Evolutionary conservation across 768 basidiomycete species (phyloP).

Genomic region (Suillus discolor): DNA sequence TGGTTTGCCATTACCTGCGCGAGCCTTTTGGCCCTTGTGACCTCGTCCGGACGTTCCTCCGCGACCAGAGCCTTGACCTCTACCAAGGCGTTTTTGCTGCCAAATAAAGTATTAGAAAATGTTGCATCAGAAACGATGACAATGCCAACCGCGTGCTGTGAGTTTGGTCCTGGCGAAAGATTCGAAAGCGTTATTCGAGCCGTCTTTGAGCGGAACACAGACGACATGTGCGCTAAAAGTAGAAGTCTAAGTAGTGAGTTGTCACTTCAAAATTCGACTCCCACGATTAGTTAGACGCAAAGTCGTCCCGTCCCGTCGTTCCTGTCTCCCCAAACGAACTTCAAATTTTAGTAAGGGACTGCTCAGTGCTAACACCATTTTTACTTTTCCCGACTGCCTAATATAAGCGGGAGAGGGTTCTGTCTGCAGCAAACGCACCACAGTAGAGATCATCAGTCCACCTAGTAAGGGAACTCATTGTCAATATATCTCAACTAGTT

Average conservation of each 20-base stretch:
- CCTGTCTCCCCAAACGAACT: too few relatives aligned
- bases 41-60: slow-evolving; percentile 94
- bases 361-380: too few relatives aligned
- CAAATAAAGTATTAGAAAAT: slow-evolving; percentile 14
- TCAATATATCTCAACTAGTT: too few relatives aligned
- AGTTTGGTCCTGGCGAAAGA: slow-evolving; percentile 68
- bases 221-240: slow-evolving; percentile 32
- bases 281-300: too few relatives aligned
- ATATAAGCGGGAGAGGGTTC: too few relatives aligned
- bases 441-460: too few relatives aligned
- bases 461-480: too few relatives aligned
- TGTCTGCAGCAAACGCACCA: too few relatives aligned
- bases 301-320: too few relatives aligned
- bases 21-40: slow-evolving; percentile 94
- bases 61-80: slow-evolving; percentile 89
- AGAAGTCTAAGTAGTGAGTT: background rate
- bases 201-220: slow-evolving; percentile 34
- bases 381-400: too few relatives aligned
- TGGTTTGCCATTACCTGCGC: slow-evolving; percentile 84
- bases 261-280: background rate
- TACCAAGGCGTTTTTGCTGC: slow-evolving; percentile 92
- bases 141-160: slow-evolving; percentile 61
- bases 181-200: slow-evolving; percentile 65
- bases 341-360: too few relatives aligned
- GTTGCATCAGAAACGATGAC: background rate